Base-by-base conservation (phyloP, 2,329 filamentous ascomycete genomes). In the Teratosphaeria destructans region DNA sequence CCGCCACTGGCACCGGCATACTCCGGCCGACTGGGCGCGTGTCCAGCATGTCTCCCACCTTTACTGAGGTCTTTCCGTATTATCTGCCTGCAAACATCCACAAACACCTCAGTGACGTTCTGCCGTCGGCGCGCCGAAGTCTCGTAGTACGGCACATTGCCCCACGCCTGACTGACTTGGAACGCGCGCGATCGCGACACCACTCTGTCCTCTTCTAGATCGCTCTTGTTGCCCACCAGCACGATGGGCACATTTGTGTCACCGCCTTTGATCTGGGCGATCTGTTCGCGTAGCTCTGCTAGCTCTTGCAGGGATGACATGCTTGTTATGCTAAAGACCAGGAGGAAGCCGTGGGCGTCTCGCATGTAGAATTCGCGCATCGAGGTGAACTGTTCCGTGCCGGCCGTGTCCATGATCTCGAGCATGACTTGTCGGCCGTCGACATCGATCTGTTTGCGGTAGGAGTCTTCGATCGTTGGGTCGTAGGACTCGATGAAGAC, bases 301-400 rank as follows among this genome's bases (percentile, higher is more conserved):
- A 96, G 82, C 74, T 96, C 90, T 67, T 85, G 83, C 49, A 96
- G 80, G n/a, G 90, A 95, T 37, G 89, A 89, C 62, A 82, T 80
- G 62, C 89, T 94, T 19, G 90, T 93, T 71, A 95, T 95, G 75
- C 88, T 93, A 77, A 95, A 96, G 60, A 95, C 91, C 43, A 96
- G 82, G 59, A 96, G 82, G 73, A 96, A 96, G 0, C 91, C 90
- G 76, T 95, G 90, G 59, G 90, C 90, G 47, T 90, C 89, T 72
- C 94, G 94, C 89, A 96, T 95, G 78, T 95, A 94, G 54, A 93
- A 80, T 72, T 94, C 89, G 71, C 89, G 60, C 56, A 61, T 53
- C 34, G 63, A 53, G 39, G 59, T 93, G 76, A 95, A 95, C 73
- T 95, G 90, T 73, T 95, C 90, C 65, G 90, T 95, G 61, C 90